Evolutionary conservation across 169 alveolate species (phyloP).

Genomic region (Plasmodium falciparum): DNA sequence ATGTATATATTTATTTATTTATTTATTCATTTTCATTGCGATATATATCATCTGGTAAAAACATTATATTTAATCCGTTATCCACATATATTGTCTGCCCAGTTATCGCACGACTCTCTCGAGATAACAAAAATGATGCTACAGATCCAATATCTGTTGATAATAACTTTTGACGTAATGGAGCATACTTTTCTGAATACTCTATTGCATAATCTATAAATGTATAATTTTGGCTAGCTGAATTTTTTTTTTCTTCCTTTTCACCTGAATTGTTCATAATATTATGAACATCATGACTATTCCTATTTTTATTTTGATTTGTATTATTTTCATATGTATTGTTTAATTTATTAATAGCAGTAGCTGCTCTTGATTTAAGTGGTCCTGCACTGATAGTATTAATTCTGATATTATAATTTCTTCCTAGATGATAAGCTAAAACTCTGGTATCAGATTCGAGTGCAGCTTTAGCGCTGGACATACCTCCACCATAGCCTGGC

Average conservation of each 20-base stretch:
- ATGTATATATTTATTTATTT: background rate
- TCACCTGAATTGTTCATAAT: constrained; percentile 22
- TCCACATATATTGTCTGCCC: constrained; percentile 85
- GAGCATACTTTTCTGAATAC: constrained; percentile 82
- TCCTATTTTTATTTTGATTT: background rate
- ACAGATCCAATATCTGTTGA: constrained; percentile 82
- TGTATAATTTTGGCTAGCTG: constrained; percentile 78
- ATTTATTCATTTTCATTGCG: constrained; percentile 5
- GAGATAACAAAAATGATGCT: constrained; percentile 82
- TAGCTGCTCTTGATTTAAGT: constrained; percentile 87
- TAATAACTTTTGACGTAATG: constrained; percentile 77
- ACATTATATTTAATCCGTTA: constrained; percentile 84
- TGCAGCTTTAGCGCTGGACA: constrained; percentile 89
- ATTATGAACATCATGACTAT: background rate
- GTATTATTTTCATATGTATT: background rate
- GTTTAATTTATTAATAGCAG: constrained; percentile 57
- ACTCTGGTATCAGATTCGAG: constrained; percentile 87
- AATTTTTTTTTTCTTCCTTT: constrained; percentile 40
- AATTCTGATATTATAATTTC: constrained; percentile 83
- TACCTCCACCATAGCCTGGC: constrained; percentile 90
- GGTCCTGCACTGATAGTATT: constrained; percentile 89
- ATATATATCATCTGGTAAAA: constrained; percentile 73
- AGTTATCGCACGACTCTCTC: constrained; percentile 80
- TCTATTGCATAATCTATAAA: constrained; percentile 88
- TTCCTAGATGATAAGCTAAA: constrained; percentile 85